Base-by-base conservation (phyloP, 1,139 yeast species). In the Debaryomyces nepalensis region DNA sequence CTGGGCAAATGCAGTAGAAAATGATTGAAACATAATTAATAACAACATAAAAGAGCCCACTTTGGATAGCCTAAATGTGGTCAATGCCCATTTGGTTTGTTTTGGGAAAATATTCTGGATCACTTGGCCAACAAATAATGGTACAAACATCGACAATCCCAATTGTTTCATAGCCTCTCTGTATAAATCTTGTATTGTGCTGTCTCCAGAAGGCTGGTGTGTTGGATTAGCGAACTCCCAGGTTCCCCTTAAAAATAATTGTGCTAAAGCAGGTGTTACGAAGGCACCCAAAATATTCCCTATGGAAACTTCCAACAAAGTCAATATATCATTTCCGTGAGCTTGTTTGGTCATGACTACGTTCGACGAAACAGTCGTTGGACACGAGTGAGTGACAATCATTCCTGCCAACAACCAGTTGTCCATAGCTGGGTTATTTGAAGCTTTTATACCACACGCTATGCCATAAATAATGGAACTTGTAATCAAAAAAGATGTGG, bases 341-440 rank as follows among this genome's bases (percentile, higher is more conserved):
- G 95, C 91, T 44, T 74, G 75, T 41, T 78, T 77, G n/a, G 97
- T 89, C 96, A 89, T 88, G 20, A 89, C 91, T 37, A 89, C 96
- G 59, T 89, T 89, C 4, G 91, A 89, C 0, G 93, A 82, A 14
- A 89, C 95, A 0, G 97, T 89, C 10, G 97, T 90, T 29, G 97
- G 97, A 61, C 95, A 87, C 4, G 93, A 79, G 36, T 87, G 87
- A 2, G 95, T 86, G 35, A 88, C 85, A 26, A 90, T 78, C 50
- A 89, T 64, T 0, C 97, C 97, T 43, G 79, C 87, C 33, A 89
- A 68, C 50, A 88, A 72, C 87, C 93, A 87, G 22, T 77, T 73
- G 52, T 84, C 84, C 26, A 89, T 87, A 4, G 61, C 52, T 4
- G 68, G 66, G 56, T 87, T 73, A 51, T 82, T 59, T 0, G 93